A percentile compares a stretch with the other conserved stretches of the same genome.
These are phyloP conservation scores for Phaffomyces opuntiae DNA, from an alignment of 805 yeast genomes.

Conservation along the genomic window DNA sequence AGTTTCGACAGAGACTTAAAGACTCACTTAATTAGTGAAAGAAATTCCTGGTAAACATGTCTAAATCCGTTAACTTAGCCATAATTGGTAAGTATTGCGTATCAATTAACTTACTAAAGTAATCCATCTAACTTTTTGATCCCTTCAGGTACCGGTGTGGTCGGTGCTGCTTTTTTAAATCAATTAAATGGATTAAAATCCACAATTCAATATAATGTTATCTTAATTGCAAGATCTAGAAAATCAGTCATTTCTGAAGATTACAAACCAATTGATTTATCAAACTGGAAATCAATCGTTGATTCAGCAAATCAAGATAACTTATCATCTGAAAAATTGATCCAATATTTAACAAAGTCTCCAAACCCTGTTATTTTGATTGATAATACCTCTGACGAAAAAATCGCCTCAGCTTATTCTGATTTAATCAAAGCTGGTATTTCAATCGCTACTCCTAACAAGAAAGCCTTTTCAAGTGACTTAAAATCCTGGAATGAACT, in stretches of 20 bases:
- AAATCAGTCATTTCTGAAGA: slow-evolving; percentile 63
- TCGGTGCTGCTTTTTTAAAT: slow-evolving; percentile 83
- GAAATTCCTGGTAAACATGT: slow-evolving; percentile 26
- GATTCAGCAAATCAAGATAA: slow-evolving; percentile 35
- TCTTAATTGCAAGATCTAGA: slow-evolving; percentile 69
- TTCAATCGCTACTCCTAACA: slow-evolving; percentile 96
- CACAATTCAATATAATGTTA: slow-evolving; percentile 62
- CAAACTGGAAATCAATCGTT: slow-evolving; percentile 47
- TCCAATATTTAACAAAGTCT: slow-evolving; percentile 56
- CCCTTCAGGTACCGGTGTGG: slow-evolving; percentile 75
- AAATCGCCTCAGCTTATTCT: slow-evolving; percentile 73
- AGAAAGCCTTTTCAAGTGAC: slow-evolving; percentile 88
- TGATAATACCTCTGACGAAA: slow-evolving; percentile 88
- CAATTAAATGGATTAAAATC: slow-evolving; percentile 64
- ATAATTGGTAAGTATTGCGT: slow-evolving; percentile 44
- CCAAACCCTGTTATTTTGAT: slow-evolving; percentile 74
- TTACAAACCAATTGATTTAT: slow-evolving; percentile 63
- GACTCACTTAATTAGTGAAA: no score
- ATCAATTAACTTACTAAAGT: no score
- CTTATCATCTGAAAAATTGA: slow-evolving; percentile 52
- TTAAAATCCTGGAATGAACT: slow-evolving; percentile 70
- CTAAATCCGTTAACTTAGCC: slow-evolving; percentile 57
- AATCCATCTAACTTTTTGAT: no score
- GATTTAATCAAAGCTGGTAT: slow-evolving; percentile 67
- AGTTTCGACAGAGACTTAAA: no score